phyloP scores from a whole-genome alignment of 331 rosid genomes.

The Quercus phellos region DNA sequence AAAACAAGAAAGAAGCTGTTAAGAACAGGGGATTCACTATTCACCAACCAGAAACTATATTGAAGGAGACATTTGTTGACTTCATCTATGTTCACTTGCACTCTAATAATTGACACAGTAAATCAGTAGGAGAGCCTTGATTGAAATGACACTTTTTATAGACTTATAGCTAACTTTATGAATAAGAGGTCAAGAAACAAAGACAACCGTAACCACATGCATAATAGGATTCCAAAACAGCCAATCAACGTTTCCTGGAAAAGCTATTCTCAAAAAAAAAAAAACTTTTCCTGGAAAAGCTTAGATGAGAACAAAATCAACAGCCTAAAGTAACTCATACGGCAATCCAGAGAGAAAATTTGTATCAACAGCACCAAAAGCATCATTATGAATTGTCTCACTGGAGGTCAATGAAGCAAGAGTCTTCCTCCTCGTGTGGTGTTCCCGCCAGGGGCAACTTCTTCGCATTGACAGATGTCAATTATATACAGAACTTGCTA shows the following conservation, averaged over 20 bases:
- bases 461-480: neutral
- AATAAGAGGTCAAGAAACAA: neutral
- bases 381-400: conserved; percentile 23
- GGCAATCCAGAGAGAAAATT: conserved; percentile 1
- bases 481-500: neutral
- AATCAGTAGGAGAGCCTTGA: too few species aligned
- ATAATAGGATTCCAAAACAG: conserved; percentile 7
- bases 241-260: conserved; percentile 1
- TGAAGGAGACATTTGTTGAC: too few species aligned
- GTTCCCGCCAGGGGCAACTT: neutral
- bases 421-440: neutral
- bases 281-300: too few species aligned
- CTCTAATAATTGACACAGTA: neutral
- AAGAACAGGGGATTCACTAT: too few species aligned
- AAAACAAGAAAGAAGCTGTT: too few species aligned
- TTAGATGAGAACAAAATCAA: neutral
- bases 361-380: neutral
- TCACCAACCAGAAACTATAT: too few species aligned
- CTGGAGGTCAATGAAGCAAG: conserved; percentile 11
- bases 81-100: neutral
- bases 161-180: neutral
- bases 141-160: too few species aligned
- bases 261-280: neutral
- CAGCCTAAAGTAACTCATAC: neutral
- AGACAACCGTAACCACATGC: conserved; percentile 10